These are phyloP conservation scores for Leishmania amazonensis DNA, from an alignment of 208 protist genomes.

Conservation along the genomic window DNA sequence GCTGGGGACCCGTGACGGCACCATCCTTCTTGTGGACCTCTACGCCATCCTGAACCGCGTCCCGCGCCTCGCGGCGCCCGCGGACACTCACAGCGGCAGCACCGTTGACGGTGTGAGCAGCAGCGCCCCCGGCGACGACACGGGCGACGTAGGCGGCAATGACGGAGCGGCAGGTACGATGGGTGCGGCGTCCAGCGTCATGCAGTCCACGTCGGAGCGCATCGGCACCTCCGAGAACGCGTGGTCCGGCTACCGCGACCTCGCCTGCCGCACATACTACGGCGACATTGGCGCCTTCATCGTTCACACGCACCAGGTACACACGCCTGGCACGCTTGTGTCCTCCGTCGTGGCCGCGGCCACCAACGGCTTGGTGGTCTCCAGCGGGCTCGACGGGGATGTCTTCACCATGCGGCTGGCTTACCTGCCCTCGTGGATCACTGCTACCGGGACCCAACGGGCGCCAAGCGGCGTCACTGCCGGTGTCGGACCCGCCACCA, in stretches of 20 bases:
- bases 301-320: constrained; percentile 26
- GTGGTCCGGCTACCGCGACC: constrained; percentile 28
- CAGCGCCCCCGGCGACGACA: constrained; percentile 7
- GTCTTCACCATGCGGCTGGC: constrained; percentile 39
- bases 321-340: constrained; percentile 38
- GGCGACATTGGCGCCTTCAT: constrained; percentile 27
- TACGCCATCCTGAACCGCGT: constrained; percentile 34
- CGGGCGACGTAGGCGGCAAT: constrained; percentile 1
- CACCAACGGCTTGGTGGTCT: constrained; percentile 34
- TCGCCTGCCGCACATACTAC: constrained; percentile 35
- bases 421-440: constrained; percentile 2
- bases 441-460: background rate
- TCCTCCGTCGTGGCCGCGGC: constrained; percentile 34
- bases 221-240: constrained; percentile 30
- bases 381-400: constrained; percentile 45
- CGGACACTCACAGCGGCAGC: background rate
- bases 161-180: background rate
- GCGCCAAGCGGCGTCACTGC: background rate
- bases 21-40: constrained; percentile 37
- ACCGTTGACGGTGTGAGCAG: background rate
- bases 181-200: background rate
- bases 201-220: constrained; percentile 13
- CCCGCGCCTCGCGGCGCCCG: constrained; percentile 26
- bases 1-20: constrained; percentile 46
- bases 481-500: background rate